Evolutionary conservation across 768 basidiomycete genomes (phyloP).

Genomic region (Russula earlei): DNA sequence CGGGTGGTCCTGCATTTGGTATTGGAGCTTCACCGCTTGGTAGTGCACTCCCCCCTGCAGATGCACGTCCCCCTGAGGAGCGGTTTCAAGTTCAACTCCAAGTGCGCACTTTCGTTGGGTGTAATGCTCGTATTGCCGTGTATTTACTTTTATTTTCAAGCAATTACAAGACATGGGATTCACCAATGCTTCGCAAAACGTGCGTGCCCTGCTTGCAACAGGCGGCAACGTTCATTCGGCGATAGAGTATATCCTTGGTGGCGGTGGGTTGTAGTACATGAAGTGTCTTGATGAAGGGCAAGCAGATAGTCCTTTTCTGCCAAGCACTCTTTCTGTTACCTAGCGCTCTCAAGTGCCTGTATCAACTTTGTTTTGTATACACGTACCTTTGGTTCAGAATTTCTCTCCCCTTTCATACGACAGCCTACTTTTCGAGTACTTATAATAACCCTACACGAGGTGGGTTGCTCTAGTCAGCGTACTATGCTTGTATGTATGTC

Average conservation of each 20-base stretch:
- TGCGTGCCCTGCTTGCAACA: constrained; percentile 82
- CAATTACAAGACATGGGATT: constrained; percentile 97
- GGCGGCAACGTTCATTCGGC: constrained; percentile 90
- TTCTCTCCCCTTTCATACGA: no score
- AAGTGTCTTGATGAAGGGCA: background rate
- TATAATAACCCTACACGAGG: background rate
- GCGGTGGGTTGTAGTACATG: constrained; percentile 50
- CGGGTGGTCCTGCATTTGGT: constrained; percentile 12
- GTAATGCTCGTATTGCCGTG: background rate
- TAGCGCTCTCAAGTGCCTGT: background rate
- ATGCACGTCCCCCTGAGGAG: constrained; percentile 78
- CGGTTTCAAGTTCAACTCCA: constrained; percentile 82
- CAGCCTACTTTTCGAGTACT: background rate
- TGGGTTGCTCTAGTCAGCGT: no score
- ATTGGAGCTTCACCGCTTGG: constrained; percentile 22
- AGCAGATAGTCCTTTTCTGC: background rate
- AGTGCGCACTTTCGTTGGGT: constrained; percentile 32
- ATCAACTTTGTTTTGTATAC: constrained; percentile 7
- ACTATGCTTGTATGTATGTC: no score
- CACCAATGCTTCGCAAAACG: constrained; percentile 79
- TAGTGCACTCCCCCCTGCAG: constrained; percentile 42
- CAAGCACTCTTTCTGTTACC: background rate
- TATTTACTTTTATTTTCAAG: constrained; percentile 29
- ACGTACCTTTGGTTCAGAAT: background rate
- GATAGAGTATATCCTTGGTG: constrained; percentile 84